Base-by-base conservation (phyloP, 2,329 filamentous ascomycete genomes). In the Aspergillus udagawae region DNA sequence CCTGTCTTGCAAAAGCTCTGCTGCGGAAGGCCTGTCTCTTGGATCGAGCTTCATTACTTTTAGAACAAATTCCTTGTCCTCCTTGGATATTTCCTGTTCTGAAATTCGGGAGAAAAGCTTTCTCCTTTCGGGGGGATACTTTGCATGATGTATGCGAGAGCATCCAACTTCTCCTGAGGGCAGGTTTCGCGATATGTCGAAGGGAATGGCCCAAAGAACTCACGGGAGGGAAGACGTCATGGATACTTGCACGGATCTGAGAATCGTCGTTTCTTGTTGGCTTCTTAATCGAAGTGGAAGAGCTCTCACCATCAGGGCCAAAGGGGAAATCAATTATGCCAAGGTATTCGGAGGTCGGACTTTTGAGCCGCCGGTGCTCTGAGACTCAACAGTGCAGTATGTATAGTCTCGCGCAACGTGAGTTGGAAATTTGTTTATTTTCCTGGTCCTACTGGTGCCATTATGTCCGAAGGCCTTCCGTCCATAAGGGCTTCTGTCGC, bases 21-120 rank as follows among this genome's bases (percentile, higher is more conserved):
- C 66, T 45, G 73, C 75, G 9, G 73, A 72, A 8, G 75, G 76
- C 35, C 75, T 67, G 52, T 78, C 75, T 56, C 75, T 70, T 48
- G 71, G 73, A 59, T 79, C 74, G 14, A 79, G 66, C 59, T 72
- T 77, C 75, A 79, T 77, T 29, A 78, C 73, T 61, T 70, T 77
- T 3, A 62, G 49, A 25, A 79, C 56, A 59, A 78, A 78, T 14
- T 51, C 54, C 51, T 69, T 71, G 53, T 75, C 71, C 44, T 67
- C 60, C 27, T 63, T 55, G 3, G 59, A 64, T 21, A 76, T 62
- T 52, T 75, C 73, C 51, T 53, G 14, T 29, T 55, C 41, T 17
- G 49, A 51, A 38, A 42, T 49, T 21, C 29, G 51, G 21, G 14
- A 12, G 23, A 52, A 44, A 21, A 41, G 51, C 35, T 44, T 52